Evolutionary conservation across 345 rosid genomes (phyloP).

Genomic region (Lagerstroemia speciosa): DNA sequence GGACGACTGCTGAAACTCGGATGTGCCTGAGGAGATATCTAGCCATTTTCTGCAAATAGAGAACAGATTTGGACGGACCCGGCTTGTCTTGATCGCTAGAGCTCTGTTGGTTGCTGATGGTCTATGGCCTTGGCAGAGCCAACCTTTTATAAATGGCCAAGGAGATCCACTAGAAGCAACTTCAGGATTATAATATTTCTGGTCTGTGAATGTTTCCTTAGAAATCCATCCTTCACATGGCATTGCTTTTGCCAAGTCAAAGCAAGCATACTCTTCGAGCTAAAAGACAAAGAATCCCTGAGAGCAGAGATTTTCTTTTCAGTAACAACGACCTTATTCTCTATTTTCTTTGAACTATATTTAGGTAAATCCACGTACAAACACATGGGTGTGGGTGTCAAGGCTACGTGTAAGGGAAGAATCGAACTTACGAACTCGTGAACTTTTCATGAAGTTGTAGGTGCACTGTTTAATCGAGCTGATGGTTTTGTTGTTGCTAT

Average conservation of each 20-base stretch:
- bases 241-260: background rate
- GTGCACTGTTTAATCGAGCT: background rate
- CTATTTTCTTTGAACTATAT: no score
- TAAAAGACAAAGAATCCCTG: no score
- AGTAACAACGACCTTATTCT: no score
- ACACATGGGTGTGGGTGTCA: no score
- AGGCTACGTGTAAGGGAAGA: no score
- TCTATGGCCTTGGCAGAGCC: background rate
- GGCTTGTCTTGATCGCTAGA: background rate
- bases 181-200: background rate
- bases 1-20: conserved; percentile 1
- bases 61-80: background rate
- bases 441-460: background rate
- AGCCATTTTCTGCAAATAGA: background rate
- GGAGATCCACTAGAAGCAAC: background rate
- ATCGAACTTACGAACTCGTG: background rate
- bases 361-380: no score
- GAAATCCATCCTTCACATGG: background rate
- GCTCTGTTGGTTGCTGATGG: background rate
- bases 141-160: background rate
- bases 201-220: background rate
- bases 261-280: background rate
- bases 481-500: background rate
- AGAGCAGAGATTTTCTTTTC: background rate
- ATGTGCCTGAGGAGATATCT: background rate